These are phyloP conservation scores for Botrytis squamosa DNA, from an alignment of 2,329 filamentous ascomycete species.

Conservation along the genomic window DNA sequence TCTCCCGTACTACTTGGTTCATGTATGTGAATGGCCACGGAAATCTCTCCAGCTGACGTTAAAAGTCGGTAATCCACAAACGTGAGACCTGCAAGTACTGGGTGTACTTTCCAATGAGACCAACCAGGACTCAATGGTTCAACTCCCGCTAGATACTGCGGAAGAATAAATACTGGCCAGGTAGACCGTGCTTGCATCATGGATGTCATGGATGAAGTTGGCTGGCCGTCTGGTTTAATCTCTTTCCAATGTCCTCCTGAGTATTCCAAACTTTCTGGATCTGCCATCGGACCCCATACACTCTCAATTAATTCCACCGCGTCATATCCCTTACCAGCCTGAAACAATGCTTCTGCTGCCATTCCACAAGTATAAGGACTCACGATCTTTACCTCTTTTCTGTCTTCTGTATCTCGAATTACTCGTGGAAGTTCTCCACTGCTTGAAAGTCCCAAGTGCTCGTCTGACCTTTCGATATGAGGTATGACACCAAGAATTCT, in stretches of 20 bases:
- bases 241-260: constrained; percentile 33
- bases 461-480: constrained; percentile 5
- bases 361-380: constrained; percentile 32
- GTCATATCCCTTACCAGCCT: constrained; percentile 16
- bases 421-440: constrained; percentile 23
- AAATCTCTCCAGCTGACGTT: constrained; percentile 23
- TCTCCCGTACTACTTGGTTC: constrained; percentile 23
- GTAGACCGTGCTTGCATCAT: constrained; percentile 33
- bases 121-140: constrained; percentile 28
- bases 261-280: constrained; percentile 27
- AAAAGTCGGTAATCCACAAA: constrained; percentile 25
- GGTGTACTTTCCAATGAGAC: constrained; percentile 26
- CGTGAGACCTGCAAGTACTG: constrained; percentile 28
- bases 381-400: constrained; percentile 27
- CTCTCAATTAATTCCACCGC: constrained; percentile 27
- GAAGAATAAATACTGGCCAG: constrained; percentile 30
- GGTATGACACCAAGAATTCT: constrained; percentile 27
- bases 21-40: constrained; percentile 24
- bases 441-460: constrained; percentile 20
- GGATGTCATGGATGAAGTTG: constrained; percentile 28
- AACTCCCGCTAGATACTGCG: constrained; percentile 29
- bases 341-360: constrained; percentile 28
- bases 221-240: constrained; percentile 27
- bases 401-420: constrained; percentile 25
- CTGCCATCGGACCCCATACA: constrained; percentile 31